Evolutionary conservation across 148 eudicot genomes (phyloP), one percentile per base, ranked within the genome.

Genomic region (Rhododendron ferrugineum): DNA sequence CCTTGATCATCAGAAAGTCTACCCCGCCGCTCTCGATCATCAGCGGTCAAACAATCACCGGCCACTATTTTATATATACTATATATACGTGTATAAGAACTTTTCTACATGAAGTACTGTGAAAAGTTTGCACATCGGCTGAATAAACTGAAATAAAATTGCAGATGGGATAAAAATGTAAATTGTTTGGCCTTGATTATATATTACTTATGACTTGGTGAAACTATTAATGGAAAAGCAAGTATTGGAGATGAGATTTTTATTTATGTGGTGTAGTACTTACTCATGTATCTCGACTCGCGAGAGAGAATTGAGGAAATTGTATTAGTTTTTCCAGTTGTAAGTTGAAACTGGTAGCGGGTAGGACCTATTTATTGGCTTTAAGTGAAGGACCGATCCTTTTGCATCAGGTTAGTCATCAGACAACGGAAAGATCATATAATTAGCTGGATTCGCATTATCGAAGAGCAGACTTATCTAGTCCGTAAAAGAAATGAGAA

Each of bases 1-100:
- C 98, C 96, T 28, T 94, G 72, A 87, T 60, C 66, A 15, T n/a
- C 2, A 37, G 44, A 40, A 40, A 40, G 44, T 40, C 44, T 40
- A 40, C 7, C 42, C 44, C 44, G 44, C 44, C 44, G 44, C 44
- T 40, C 44, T 54, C 13, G 0, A 20, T 81, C 56, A 56, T 42
- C 32, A 3, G 0, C 15, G 1, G 44, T 40, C 44, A 40, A 40
- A 1, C 5, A 18, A 15, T 54, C 15, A 23, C 16, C n/a, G n/a
- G n/a, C n/a, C 72, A 30, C 34, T 20, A 37, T 4, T 62, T 23
- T 23, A 16, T 16, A 56, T 56, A 16, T 54, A 15, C 60, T 54
- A 54, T 18, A 16, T 16, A 46, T 1, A 7, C 0, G 8, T 1
- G 23, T 56, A 18, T n/a, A 62, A 62, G 26, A 60, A 60, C 26